Evolutionary conservation across 2,329 filamentous ascomycete species (phyloP).

Genomic region (Penicillium hordei): DNA sequence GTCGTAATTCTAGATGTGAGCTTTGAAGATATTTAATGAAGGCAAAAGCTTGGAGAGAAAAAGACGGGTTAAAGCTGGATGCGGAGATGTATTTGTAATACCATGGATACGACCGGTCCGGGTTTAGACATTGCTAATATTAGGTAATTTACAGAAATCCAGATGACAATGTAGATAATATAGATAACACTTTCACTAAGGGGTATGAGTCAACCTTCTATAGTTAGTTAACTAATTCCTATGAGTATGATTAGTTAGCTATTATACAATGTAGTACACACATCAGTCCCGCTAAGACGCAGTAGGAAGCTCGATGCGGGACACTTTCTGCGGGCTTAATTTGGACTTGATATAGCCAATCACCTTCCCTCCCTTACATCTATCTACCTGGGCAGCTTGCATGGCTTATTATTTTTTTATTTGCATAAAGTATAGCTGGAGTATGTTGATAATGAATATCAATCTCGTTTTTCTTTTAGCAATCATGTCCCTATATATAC

Average conservation of each 20-base stretch:
- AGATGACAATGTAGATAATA: neutral
- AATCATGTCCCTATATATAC: neutral
- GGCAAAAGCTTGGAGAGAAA: neutral
- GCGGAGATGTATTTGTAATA: constrained; percentile 10
- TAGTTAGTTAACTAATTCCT: too few relatives aligned
- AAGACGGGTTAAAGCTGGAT: constrained; percentile 6
- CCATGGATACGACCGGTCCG: neutral
- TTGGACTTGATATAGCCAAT: neutral
- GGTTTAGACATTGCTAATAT: neutral
- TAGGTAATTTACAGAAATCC: neutral
- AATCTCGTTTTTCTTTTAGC: neutral
- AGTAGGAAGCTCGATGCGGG: constrained; percentile 2
- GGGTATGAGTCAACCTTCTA: constrained; percentile 1
- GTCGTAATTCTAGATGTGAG: neutral
- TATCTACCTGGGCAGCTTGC: neutral
- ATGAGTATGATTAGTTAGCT: too few relatives aligned
- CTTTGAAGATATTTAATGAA: neutral
- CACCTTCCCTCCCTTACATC: neutral
- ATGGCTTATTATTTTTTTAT: too few relatives aligned
- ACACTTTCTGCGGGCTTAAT: neutral
- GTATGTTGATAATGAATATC: too few relatives aligned
- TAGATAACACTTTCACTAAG: neutral
- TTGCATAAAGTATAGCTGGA: too few relatives aligned
- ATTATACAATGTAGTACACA: too few relatives aligned
- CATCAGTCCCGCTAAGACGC: neutral